Base-by-base conservation (phyloP, 139 green algal genomes). In the Axilococcus clingmanii region DNA sequence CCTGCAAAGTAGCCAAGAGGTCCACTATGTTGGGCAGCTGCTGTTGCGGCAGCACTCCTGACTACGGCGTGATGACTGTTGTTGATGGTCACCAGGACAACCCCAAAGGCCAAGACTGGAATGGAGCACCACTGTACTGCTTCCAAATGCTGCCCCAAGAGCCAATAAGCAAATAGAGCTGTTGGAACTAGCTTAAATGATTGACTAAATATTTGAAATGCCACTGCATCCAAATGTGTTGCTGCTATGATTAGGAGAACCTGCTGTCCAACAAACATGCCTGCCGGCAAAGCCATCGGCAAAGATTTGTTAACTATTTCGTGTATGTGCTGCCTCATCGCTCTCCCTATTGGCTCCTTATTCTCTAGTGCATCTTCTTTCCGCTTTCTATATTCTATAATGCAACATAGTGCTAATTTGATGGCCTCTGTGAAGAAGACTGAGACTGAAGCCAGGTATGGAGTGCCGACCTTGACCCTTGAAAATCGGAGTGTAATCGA, bases 221-320 rank as follows among this genome's bases (percentile, higher is more conserved):
- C 72, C 5, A 82, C 71, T 0, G 71, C 74, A 25, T 82, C 74
- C 19, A 82, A 56, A 48, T 80, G 62, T 0, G 57, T 68, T 5
- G 71, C 74, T 22, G 71, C 71, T 6, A 70, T 42, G 19, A 82
- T 75, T 16, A 82, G 53, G 19, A 82, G 56, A 32, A 75, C 59
- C 68, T 80, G 71, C 41, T 81, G 74, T 57, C 75, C 68, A 16
- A 76, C 74, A 68, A 80, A 82, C 33, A 82, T 76, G 27, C 16
- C 56, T 0, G 74, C 74, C 2, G 74, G 74, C 28, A 82, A 57
- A 14, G 55, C 24, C 70, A 80, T 80, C 44, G 71, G 74, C 23
- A 48, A 32, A 5, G 61, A 59, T 12, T 65, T 32, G 19, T 22
- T 48, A 28, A 29, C n/a, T n/a, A n/a, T n/a, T n/a, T n/a, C n/a